Conservation (phyloP, 305 asterid species). For the Fraxinus greggii region DNA sequence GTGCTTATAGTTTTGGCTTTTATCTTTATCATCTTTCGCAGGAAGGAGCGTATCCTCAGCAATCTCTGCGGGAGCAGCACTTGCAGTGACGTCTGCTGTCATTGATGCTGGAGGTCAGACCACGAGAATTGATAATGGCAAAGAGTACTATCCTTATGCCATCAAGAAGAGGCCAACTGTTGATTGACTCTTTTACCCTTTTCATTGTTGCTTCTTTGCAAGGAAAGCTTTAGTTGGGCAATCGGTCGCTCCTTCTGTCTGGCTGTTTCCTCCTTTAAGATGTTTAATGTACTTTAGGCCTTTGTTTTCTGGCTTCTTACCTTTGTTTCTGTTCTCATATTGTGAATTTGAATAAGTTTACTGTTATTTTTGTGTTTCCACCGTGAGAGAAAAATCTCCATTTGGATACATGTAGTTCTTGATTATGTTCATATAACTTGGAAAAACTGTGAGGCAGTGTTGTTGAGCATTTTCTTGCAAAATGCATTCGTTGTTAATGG, state of each 20-base stretch:
- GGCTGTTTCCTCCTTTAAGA: not conserved
- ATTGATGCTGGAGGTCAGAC: constrained; percentile 82
- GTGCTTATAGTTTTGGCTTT: constrained; percentile 14
- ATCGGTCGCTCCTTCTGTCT: not conserved
- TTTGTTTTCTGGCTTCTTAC: constrained; percentile 28
- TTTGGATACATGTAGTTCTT: constrained; percentile 16
- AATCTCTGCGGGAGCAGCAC: constrained; percentile 81
- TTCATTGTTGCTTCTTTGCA: not conserved
- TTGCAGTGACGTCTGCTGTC: constrained; percentile 69
- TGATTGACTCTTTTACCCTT: not conserved
- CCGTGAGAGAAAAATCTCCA: constrained; percentile 20
- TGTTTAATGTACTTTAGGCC: constrained; percentile 23
- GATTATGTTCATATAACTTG: constrained; percentile 12
- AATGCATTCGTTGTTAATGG: not conserved
- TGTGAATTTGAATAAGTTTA: constrained; percentile 31
- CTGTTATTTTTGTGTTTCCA: constrained; percentile 14
- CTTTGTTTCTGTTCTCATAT: constrained; percentile 23
- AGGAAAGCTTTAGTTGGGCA: constrained; percentile 35
- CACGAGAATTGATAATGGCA: constrained; percentile 72
- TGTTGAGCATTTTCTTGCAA: constrained; percentile 12
- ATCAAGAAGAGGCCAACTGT: constrained; percentile 65
- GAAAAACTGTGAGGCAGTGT: constrained; percentile 21
- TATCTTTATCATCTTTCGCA: constrained; percentile 23
- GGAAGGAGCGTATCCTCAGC: constrained; percentile 86
- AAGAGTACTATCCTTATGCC: constrained; percentile 81